Evolutionary conservation across 2,329 filamentous ascomycete genomes (phyloP).

Genomic region (Penicillium sp.): DNA sequence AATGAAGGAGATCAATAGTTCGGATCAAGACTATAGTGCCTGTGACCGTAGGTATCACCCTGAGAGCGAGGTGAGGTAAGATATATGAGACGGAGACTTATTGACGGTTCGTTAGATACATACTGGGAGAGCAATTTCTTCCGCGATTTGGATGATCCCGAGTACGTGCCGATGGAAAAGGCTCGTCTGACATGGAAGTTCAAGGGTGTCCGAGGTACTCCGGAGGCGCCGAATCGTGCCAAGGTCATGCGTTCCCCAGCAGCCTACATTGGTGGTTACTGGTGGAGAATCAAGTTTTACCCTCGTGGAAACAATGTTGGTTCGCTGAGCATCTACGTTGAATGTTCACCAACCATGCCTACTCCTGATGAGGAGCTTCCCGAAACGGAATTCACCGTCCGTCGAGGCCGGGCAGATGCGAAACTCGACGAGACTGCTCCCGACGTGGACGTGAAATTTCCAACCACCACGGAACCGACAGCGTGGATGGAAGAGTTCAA

Average conservation of each 20-base stretch:
- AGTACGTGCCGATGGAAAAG: constrained; percentile 57
- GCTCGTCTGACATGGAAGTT: constrained; percentile 64
- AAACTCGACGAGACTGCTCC: constrained; percentile 37
- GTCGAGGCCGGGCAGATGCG: constrained; percentile 43
- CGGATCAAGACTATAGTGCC: constrained; percentile 57
- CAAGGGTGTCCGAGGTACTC: constrained; percentile 62
- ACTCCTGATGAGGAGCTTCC: constrained; percentile 41
- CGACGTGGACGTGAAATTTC: constrained; percentile 38
- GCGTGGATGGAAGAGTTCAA: constrained; percentile 40
- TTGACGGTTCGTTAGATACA: constrained; percentile 44
- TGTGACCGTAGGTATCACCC: constrained; percentile 51
- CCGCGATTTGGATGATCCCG: constrained; percentile 60
- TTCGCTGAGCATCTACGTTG: constrained; percentile 63
- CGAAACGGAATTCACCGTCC: constrained; percentile 47
- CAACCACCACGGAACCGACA: constrained; percentile 32
- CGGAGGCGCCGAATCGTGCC: constrained; percentile 61
- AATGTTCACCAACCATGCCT: constrained; percentile 59
- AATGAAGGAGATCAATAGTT: constrained; percentile 59
- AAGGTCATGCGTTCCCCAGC: constrained; percentile 62
- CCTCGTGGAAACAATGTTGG: constrained; percentile 63
- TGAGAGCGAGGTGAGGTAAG: not conserved
- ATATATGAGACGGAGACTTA: not conserved
- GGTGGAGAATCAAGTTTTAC: constrained; percentile 69
- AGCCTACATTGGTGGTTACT: constrained; percentile 61
- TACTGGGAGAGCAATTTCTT: constrained; percentile 64